These are phyloP conservation scores for Ogataea nitratoaversa DNA, from an alignment of 805 yeast genomes.

Conservation along the genomic window DNA sequence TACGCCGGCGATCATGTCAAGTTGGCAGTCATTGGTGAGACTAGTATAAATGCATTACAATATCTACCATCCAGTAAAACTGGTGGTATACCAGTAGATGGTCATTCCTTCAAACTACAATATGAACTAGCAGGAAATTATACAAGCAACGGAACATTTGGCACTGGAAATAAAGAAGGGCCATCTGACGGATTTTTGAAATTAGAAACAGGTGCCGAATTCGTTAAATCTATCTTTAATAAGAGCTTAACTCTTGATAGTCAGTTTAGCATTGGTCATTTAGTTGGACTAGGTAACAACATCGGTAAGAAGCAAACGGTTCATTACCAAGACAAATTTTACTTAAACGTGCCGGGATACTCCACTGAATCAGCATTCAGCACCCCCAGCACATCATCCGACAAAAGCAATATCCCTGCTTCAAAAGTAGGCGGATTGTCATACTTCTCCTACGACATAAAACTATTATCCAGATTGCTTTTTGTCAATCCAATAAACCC, in stretches of 20 bases:
- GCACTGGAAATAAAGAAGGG: conserved; percentile 7
- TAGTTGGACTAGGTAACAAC: conserved; percentile 36
- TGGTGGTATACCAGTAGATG: conserved; percentile 42
- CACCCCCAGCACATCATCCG: background rate
- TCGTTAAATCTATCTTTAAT: conserved; percentile 38
- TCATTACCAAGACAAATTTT: conserved; percentile 76
- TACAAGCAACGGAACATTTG: conserved; percentile 8
- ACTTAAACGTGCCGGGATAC: conserved; percentile 41
- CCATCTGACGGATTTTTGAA: conserved; percentile 34
- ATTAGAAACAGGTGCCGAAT: conserved; percentile 27
- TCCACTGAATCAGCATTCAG: no score
- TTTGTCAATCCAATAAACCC: conserved; percentile 42
- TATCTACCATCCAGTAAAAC: conserved; percentile 26
- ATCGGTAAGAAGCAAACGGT: conserved; percentile 29
- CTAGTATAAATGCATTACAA: conserved; percentile 40
- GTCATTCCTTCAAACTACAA: conserved; percentile 36
- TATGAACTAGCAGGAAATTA: conserved; percentile 42
- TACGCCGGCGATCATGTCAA: conserved; percentile 64
- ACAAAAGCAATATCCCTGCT: no score
- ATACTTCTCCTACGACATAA: conserved; percentile 18
- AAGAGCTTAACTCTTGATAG: conserved; percentile 47
- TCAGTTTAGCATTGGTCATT: conserved; percentile 51
- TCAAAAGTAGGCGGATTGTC: conserved; percentile 25
- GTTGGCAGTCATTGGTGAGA: conserved; percentile 43
- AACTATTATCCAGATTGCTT: conserved; percentile 58